Conservation (phyloP, 441 rosid genomes). For the Geranium incanum region DNA sequence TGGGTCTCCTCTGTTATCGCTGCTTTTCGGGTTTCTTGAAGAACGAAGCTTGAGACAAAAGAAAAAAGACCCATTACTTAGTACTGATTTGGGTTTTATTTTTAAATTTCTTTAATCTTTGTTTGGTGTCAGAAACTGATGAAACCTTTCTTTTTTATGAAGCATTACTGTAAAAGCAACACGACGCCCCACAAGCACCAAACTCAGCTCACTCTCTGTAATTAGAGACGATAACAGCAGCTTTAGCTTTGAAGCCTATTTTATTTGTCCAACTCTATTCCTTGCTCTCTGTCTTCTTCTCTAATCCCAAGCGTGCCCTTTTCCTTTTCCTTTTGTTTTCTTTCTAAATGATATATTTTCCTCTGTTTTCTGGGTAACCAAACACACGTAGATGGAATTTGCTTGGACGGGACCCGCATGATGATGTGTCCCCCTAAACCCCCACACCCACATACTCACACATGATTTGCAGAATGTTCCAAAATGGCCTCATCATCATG, state of each 20-base stretch:
- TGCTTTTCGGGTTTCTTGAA: not conserved
- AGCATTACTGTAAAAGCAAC: not conserved
- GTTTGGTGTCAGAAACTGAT: not conserved
- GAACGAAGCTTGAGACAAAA: not conserved
- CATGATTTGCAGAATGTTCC: conserved; percentile 4
- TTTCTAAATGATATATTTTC: not conserved
- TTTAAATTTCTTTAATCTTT: not conserved
- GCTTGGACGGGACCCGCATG: not conserved
- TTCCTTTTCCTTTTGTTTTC: not conserved
- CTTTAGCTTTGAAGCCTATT: not conserved
- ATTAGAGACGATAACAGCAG: not conserved
- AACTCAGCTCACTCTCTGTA: not conserved
- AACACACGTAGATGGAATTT: not conserved
- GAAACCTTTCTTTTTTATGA: not conserved
- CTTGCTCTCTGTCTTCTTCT: conserved; percentile 1
- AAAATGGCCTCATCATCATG: not conserved
- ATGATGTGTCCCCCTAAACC: not conserved
- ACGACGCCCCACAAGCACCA: not conserved
- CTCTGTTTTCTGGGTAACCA: not conserved
- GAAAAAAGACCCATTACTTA: not conserved
- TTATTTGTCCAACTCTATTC: not conserved
- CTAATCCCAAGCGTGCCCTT: conserved; percentile 5
- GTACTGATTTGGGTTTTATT: not conserved
- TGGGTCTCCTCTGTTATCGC: not conserved
- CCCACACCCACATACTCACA: not conserved